Base-by-base conservation (phyloP, 1,284 basidiomycete species). In the Naganishia albida region DNA sequence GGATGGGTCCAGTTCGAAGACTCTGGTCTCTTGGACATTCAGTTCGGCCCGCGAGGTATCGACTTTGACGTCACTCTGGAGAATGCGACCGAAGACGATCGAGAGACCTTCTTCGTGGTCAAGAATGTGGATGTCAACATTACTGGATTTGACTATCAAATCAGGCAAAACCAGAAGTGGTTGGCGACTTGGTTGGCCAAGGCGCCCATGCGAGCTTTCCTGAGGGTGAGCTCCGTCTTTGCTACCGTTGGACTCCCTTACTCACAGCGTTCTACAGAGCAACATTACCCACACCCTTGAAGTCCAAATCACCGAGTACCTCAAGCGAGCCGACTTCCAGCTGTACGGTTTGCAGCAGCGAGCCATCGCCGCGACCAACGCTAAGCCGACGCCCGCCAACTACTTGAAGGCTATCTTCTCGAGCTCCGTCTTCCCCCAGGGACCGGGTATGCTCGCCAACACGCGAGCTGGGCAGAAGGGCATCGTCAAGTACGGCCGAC, bases 91-190 rank as follows among this genome's bases (percentile, higher is more conserved):
- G 78, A 80, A 60, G 73, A 76, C 7, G 80, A 82, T 68, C 70
- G 73, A 55, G 80, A 82, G 74, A 76, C 78, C 16, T 82, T 80
- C 79, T 82, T 81, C 74, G 77, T 75, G 67, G 78, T 82, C 69
- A 78, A 80, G 71, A 74, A 77, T 62, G 81, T 82, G 65, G 72
- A 78, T 43, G 80, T 82, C 66, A 74, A 75, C 68, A 76, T 81
- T 68, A 66, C 72, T 42, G 74, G 72, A 51, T 77, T 80, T 69
- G 71, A 78, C 67, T 78, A 75, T 70, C 63, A 71, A 40, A 71
- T 78, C 67, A 71, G 72, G 57, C 73, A 75, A 66, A 76, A 77
- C 72, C 60, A 70, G 53, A 70, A 72, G 54, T 76, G 75, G 75
- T 69, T 75, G 34, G 72, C 72, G 23, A 73, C 71, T 48, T 77